Evolutionary conservation across 2,329 filamentous ascomycete genomes (phyloP).

Genomic region (Clathrospora elynae): DNA sequence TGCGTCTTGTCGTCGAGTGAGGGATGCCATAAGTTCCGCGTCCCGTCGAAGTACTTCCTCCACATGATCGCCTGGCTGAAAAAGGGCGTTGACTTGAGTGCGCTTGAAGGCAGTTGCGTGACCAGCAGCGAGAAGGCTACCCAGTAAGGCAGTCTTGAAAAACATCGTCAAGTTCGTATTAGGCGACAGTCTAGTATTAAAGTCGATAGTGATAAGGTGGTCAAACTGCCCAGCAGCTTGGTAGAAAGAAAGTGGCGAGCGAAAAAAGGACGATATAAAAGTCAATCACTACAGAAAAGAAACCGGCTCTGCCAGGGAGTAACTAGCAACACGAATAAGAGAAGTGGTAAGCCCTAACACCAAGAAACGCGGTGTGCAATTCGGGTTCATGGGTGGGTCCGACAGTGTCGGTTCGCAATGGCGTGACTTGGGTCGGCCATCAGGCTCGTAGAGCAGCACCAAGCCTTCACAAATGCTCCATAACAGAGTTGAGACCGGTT

Average conservation of each 20-base stretch:
- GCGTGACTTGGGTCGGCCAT: constrained; percentile 35
- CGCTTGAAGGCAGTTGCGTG: constrained; percentile 39
- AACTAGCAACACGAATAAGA: constrained; percentile 39
- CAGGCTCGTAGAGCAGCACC: constrained; percentile 39
- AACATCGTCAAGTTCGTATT: constrained; percentile 42
- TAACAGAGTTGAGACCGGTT: constrained; percentile 41
- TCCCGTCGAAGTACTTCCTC: constrained; percentile 43
- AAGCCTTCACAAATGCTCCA: constrained; percentile 31
- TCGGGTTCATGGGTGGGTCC: constrained; percentile 26
- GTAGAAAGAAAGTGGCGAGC: constrained; percentile 37
- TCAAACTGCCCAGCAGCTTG: constrained; percentile 47
- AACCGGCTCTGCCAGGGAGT: constrained; percentile 38
- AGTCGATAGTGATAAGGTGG: constrained; percentile 31
- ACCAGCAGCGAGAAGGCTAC: constrained; percentile 42
- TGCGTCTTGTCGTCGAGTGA: constrained; percentile 45
- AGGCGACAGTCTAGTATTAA: constrained; percentile 43
- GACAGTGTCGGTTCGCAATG: constrained; percentile 28
- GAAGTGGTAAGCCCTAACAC: constrained; percentile 23
- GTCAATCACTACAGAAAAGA: constrained; percentile 30
- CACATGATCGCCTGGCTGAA: constrained; percentile 38
- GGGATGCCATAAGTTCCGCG: constrained; percentile 41
- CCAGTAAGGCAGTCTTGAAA: constrained; percentile 36
- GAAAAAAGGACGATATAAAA: constrained; percentile 36
- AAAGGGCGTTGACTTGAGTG: constrained; percentile 30
- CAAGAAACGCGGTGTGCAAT: constrained; percentile 22